Evolutionary conservation across 768 basidiomycete genomes (phyloP).

Genomic region (Termitomyces heimii): DNA sequence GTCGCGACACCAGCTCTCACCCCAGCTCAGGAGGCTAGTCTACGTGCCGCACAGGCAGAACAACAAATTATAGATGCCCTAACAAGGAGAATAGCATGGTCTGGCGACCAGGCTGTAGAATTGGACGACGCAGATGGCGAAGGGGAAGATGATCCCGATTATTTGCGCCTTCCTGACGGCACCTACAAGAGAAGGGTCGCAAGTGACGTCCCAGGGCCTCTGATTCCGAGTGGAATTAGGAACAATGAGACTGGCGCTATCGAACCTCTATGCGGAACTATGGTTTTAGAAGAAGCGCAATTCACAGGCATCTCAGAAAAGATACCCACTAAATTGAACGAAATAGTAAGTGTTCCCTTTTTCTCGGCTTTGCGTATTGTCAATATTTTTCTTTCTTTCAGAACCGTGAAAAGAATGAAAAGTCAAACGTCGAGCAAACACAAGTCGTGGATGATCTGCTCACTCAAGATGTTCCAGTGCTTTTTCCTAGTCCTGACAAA

Average conservation of each 20-base stretch:
- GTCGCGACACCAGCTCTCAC: slow-evolving; percentile 34
- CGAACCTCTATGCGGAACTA: slow-evolving; percentile 28
- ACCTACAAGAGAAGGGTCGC: slow-evolving; percentile 18
- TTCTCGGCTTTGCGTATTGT: neutral
- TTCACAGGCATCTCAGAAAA: slow-evolving; percentile 46
- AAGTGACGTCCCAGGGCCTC: slow-evolving; percentile 15
- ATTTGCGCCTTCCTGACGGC: slow-evolving; percentile 29
- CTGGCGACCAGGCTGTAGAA: slow-evolving; percentile 45
- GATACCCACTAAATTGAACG: slow-evolving; percentile 48
- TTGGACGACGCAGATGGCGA: slow-evolving; percentile 49
- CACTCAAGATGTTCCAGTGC: slow-evolving; percentile 7
- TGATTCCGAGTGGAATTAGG: slow-evolving; percentile 52
- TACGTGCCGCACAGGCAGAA: slow-evolving; percentile 49
- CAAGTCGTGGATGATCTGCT: slow-evolving; percentile 18
- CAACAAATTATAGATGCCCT: slow-evolving; percentile 58
- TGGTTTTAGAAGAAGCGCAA: slow-evolving; percentile 34
- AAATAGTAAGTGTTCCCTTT: slow-evolving; percentile 42
- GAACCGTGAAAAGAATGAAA: slow-evolving; percentile 7
- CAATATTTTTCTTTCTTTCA: neutral
- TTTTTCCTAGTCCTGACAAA: slow-evolving; percentile 5
- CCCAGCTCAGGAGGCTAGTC: slow-evolving; percentile 50
- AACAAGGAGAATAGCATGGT: slow-evolving; percentile 62
- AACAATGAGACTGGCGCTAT: slow-evolving; percentile 47
- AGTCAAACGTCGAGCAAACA: slow-evolving; percentile 41
- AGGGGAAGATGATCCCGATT: slow-evolving; percentile 53